These are phyloP conservation scores for Schizopora paradoxa DNA, from an alignment of 1,284 basidiomycete species.

Conservation along the genomic window DNA sequence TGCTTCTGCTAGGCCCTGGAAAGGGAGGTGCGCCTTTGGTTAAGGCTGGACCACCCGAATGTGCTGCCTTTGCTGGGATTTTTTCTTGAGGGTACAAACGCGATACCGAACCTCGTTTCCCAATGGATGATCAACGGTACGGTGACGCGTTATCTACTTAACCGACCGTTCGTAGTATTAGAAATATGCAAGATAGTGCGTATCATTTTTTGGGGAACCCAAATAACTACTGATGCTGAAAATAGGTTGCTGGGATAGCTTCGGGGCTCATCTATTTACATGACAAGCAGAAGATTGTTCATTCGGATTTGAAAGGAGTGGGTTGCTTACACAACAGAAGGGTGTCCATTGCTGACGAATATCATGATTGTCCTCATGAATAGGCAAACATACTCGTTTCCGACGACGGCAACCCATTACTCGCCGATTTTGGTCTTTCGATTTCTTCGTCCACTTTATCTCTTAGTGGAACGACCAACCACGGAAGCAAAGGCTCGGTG, in stretches of 20 bases:
- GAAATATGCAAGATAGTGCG: conserved; percentile 15
- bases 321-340: no score
- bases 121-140: conserved; percentile 13
- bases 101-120: conserved; percentile 9
- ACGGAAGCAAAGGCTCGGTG: no score
- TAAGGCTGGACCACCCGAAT: neutral
- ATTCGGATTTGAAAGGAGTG: neutral
- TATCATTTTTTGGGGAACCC: no score
- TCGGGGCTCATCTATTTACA: conserved; percentile 14
- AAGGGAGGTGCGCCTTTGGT: neutral
- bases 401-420: no score
- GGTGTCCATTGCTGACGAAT: no score
- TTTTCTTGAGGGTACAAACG: conserved; percentile 1
- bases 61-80: neutral
- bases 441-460: no score
- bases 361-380: no score
- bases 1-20: no score
- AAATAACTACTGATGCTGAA: neutral
- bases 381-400: no score
- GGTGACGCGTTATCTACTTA: conserved; percentile 1
- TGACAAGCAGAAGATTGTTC: no score
- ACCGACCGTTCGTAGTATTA: conserved; percentile 8
- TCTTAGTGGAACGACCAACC: no score
- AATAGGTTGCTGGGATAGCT: conserved; percentile 14
- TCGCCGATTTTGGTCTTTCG: no score